Evolutionary conservation across 495 filamentous ascomycete genomes (phyloP).

Genomic region (Aspergillus avenaceus): DNA sequence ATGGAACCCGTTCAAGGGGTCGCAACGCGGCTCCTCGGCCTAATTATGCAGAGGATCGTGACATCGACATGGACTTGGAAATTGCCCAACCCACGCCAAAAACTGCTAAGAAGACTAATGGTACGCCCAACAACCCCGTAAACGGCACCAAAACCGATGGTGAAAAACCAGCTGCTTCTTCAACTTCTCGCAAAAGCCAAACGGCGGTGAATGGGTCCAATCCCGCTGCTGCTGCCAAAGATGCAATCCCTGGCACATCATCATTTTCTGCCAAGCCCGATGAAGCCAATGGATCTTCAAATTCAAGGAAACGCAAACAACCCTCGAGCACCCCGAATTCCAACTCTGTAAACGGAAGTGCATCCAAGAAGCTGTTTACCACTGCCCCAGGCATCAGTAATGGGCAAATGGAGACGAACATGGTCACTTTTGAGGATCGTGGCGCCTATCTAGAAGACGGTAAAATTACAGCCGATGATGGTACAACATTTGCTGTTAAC

Average conservation of each 20-base stretch:
- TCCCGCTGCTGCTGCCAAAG: constrained; percentile 35
- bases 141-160: constrained; percentile 37
- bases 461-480: constrained; percentile 84
- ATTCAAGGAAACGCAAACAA: constrained; percentile 75
- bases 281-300: constrained; percentile 29
- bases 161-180: constrained; percentile 38
- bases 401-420: constrained; percentile 57
- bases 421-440: constrained; percentile 78
- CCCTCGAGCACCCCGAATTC: constrained; percentile 48
- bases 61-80: constrained; percentile 80
- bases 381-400: constrained; percentile 39
- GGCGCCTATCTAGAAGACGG: constrained; percentile 68
- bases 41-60: constrained; percentile 97
- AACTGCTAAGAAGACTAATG: constrained; percentile 41
- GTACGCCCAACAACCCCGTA: constrained; percentile 19
- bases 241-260: constrained; percentile 60
- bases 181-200: constrained; percentile 40
- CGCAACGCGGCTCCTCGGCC: constrained; percentile 77
- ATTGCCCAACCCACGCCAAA: constrained; percentile 39
- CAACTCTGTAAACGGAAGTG: constrained; percentile 30
- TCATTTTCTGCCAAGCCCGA: constrained; percentile 54
- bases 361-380: constrained; percentile 40
- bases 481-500: constrained; percentile 75
- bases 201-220: constrained; percentile 32
- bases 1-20: constrained; percentile 94